Evolutionary conservation across 345 rosid genomes (phyloP).

Genomic region (Luvunga scandens): DNA sequence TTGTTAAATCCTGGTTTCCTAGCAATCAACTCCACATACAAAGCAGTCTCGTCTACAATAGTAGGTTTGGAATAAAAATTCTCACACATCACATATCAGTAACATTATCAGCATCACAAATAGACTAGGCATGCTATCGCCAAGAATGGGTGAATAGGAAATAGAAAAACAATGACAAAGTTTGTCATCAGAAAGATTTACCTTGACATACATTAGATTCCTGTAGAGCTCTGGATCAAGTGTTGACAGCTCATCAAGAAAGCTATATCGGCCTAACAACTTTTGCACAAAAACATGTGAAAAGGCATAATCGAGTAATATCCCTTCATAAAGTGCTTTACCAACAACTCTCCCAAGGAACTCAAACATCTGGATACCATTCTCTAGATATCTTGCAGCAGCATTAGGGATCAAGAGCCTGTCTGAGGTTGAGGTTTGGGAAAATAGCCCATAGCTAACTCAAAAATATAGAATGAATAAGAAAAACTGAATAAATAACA

Average conservation of each 20-base stretch:
- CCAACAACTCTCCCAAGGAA: constrained; percentile 98
- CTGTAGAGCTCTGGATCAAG: constrained; percentile 94
- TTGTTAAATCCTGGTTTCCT: neutral
- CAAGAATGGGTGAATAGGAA: constrained; percentile 3
- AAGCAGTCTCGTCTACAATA: neutral
- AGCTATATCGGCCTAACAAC: constrained; percentile 93
- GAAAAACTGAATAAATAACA: neutral
- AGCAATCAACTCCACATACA: constrained; percentile 5
- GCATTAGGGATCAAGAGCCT: constrained; percentile 84
- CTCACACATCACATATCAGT: neutral
- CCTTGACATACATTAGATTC: constrained; percentile 95
- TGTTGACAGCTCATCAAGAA: constrained; percentile 92
- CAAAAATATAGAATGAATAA: constrained; percentile 15
- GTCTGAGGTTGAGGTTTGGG: constrained; percentile 82
- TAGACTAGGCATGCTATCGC: neutral
- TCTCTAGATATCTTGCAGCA: constrained; percentile 79
- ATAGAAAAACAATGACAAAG: constrained; percentile 11
- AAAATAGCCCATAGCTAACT: constrained; percentile 79
- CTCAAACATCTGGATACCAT: constrained; percentile 91
- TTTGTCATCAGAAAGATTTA: constrained; percentile 33
- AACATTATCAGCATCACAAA: neutral
- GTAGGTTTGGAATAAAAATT: neutral
- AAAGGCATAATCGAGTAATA: constrained; percentile 88
- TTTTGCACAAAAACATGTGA: constrained; percentile 91
- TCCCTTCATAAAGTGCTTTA: constrained; percentile 96